Evolutionary conservation across 2,329 filamentous ascomycete genomes (phyloP).

Genomic region (Acrodontium crateriforme): DNA sequence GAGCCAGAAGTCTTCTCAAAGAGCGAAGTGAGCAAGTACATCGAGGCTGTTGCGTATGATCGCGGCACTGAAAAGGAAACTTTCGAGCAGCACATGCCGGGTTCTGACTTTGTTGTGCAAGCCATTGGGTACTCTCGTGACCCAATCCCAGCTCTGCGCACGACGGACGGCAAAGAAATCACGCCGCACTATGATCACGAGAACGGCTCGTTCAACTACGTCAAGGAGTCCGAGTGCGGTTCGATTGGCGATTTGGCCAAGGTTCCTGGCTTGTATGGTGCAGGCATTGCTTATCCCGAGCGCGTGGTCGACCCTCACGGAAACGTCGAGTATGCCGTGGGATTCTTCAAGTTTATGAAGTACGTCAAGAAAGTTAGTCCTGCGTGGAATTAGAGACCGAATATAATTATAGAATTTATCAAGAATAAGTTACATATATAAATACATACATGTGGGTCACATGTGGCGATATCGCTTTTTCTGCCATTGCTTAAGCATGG

Average conservation of each 20-base stretch:
- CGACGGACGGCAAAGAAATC: constrained; percentile 19
- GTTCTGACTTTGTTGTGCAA: constrained; percentile 41
- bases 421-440: no score
- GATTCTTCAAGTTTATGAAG: constrained; percentile 53
- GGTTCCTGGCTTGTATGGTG: constrained; percentile 43
- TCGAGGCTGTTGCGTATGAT: constrained; percentile 25
- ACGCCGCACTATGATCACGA: constrained; percentile 32
- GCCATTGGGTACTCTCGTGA: constrained; percentile 45
- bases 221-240: constrained; percentile 7
- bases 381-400: constrained; percentile 35
- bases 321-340: constrained; percentile 48
- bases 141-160: constrained; percentile 34
- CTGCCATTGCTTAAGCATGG: no score
- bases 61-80: constrained; percentile 36
- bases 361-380: constrained; percentile 43
- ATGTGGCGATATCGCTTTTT: no score
- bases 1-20: constrained; percentile 35
- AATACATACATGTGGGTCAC: no score
- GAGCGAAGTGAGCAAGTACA: constrained; percentile 33
- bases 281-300: constrained; percentile 51
- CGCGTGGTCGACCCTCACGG: constrained; percentile 45
- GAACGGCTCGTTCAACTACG: constrained; percentile 21
- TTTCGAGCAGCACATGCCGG: constrained; percentile 34
- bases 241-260: constrained; percentile 10
- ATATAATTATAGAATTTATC: no score